phyloP scores from a whole-genome alignment of 805 yeast species.

The Candida wancherniae region DNA sequence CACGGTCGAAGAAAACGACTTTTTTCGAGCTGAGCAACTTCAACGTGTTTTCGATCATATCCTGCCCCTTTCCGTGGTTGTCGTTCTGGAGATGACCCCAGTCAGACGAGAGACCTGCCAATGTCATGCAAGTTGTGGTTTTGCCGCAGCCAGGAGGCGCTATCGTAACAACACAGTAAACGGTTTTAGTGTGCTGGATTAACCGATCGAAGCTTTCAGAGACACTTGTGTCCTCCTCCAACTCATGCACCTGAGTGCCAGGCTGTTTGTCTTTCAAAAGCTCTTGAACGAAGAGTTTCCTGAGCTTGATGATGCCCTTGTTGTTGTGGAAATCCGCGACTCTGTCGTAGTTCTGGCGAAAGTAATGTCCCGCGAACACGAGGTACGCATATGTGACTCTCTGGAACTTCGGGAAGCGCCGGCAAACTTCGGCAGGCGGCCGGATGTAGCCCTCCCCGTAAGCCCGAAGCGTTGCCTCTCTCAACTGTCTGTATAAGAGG shows the following conservation, averaged over 20 bases:
- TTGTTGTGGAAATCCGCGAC: constrained; percentile 46
- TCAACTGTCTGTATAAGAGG: constrained; percentile 79
- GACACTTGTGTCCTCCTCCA: constrained; percentile 33
- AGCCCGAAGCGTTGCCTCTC: constrained; percentile 74
- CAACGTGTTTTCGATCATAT: constrained; percentile 46
- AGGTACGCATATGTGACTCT: constrained; percentile 63
- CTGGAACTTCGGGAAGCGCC: constrained; percentile 40
- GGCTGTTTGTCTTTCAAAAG: constrained; percentile 41
- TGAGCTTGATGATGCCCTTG: constrained; percentile 67
- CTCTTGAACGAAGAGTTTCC: constrained; percentile 58
- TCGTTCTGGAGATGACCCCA: constrained; percentile 86
- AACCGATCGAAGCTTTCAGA: constrained; percentile 13
- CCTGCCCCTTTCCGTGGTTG: constrained; percentile 48
- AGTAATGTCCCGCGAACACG: constrained; percentile 55
- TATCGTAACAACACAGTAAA: constrained; percentile 67
- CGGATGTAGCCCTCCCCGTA: constrained; percentile 30
- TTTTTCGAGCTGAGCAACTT: constrained; percentile 27
- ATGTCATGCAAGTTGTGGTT: constrained; percentile 69
- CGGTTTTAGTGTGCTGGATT: constrained; percentile 20
- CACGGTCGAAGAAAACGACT: constrained; percentile 74
- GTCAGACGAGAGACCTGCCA: constrained; percentile 48
- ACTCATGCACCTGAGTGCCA: constrained; percentile 55
- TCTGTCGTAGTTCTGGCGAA: constrained; percentile 46
- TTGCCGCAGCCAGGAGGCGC: constrained; percentile 96
- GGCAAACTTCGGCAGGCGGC: constrained; percentile 27